Evolutionary conservation across 345 rosid genomes (phyloP).

Genomic region (Euphorbia lathyris): DNA sequence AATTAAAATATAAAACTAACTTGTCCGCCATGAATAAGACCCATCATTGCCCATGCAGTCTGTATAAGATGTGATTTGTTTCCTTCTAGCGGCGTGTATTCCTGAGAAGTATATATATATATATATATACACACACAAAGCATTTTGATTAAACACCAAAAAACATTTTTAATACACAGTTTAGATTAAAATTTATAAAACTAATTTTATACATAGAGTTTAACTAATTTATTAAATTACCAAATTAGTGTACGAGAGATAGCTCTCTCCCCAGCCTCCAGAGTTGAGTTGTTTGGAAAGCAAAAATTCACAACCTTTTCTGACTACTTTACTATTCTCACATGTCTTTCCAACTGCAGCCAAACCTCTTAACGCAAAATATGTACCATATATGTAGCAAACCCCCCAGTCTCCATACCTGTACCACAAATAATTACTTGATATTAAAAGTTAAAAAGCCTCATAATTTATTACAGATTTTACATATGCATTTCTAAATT

Average conservation of each 20-base stretch:
- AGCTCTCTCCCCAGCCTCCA: slow-evolving; percentile 33
- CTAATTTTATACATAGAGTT: no score
- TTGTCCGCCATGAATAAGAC: slow-evolving; percentile 15
- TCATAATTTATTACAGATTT: no score
- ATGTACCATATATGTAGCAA: slow-evolving; percentile 17
- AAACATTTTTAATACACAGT: no score
- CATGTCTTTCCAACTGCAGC: slow-evolving; percentile 9
- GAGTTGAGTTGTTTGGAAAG: slow-evolving; percentile 7
- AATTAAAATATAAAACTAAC: background rate
- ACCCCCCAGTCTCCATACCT: slow-evolving; percentile 28
- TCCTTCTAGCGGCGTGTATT: slow-evolving; percentile 12
- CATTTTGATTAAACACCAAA: no score
- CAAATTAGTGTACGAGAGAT: slow-evolving; percentile 7
- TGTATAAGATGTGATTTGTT: slow-evolving; percentile 15
- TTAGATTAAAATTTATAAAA: no score
- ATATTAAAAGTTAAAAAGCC: no score
- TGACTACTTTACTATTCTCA: background rate
- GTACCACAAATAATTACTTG: no score
- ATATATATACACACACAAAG: no score
- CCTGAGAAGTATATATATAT: background rate
- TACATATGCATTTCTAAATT: no score
- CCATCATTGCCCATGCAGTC: slow-evolving; percentile 25
- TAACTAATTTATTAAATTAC: no score
- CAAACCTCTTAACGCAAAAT: slow-evolving; percentile 7
- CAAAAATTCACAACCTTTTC: slow-evolving; percentile 14